These are phyloP conservation scores for Boletellus sp. DNA, from an alignment of 768 basidiomycete species.

Conservation along the genomic window DNA sequence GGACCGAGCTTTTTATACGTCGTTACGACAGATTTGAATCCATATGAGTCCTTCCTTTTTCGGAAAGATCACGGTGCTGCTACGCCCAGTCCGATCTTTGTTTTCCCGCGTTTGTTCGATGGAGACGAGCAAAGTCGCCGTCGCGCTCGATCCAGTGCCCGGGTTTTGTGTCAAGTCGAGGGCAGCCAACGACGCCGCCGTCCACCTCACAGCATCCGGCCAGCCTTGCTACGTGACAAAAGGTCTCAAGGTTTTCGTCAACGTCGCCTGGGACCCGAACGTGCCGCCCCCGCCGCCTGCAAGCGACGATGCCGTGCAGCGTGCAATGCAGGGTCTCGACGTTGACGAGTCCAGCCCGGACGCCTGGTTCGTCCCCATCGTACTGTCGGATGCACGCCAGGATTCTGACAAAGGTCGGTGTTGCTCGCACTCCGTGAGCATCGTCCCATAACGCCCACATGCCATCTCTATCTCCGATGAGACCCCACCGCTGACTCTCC, in stretches of 20 bases:
- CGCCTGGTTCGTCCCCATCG: constrained; percentile 64
- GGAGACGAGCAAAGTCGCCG: constrained; percentile 19
- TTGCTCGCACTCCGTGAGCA: constrained; percentile 6
- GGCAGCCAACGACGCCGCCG: constrained; percentile 38
- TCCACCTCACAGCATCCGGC: constrained; percentile 12
- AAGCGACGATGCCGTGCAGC: constrained; percentile 53
- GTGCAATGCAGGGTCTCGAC: constrained; percentile 52
- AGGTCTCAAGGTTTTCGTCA: constrained; percentile 67
- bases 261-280: constrained; percentile 65
- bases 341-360: constrained; percentile 36
- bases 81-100: constrained; percentile 5
- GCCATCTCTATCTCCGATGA: constrained; percentile 14
- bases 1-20: constrained; percentile 30
- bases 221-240: constrained; percentile 34
- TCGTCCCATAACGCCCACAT: constrained; percentile 3
- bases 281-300: constrained; percentile 68
- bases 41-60: neutral
- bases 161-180: constrained; percentile 72
- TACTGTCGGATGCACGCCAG: constrained; percentile 59
- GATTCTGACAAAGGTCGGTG: constrained; percentile 69
- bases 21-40: too few relatives aligned
- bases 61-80: neutral
- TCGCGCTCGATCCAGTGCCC: constrained; percentile 52
- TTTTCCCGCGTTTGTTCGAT: constrained; percentile 12
- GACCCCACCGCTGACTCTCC: constrained; percentile 5